phyloP scores from a whole-genome alignment of 2,329 filamentous ascomycete species.

The Penicillium olsonii region DNA sequence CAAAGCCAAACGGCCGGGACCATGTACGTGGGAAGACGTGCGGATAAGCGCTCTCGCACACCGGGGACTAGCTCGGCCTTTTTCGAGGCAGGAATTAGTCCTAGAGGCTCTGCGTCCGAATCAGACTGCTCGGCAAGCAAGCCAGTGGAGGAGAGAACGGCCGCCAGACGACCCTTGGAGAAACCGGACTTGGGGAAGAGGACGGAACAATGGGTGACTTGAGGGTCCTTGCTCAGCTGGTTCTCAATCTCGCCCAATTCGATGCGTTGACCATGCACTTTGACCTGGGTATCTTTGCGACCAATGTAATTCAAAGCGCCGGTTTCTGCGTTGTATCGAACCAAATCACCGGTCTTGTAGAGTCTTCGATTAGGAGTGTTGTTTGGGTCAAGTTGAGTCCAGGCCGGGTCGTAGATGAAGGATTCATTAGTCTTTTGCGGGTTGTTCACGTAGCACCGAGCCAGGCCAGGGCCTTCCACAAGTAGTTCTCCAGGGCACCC shows the following conservation, averaged over 20 bases:
- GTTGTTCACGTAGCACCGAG: constrained; percentile 63
- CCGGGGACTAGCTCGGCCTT: constrained; percentile 25
- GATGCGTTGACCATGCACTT: constrained; percentile 66
- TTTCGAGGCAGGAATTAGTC: constrained; percentile 23
- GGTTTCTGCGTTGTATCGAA: constrained; percentile 38
- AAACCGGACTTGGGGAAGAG: constrained; percentile 39
- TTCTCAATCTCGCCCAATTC: constrained; percentile 59
- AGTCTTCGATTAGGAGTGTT: constrained; percentile 30
- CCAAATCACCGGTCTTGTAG: constrained; percentile 46
- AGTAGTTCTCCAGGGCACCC: constrained; percentile 41
- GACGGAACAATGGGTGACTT: constrained; percentile 38
- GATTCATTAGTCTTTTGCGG: constrained; percentile 58
- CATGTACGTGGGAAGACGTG: constrained; percentile 49
- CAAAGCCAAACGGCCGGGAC: constrained; percentile 50
- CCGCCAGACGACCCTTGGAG: constrained; percentile 34
- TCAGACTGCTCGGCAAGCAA: constrained; percentile 20
- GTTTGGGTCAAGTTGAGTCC: constrained; percentile 47
- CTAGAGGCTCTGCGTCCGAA: constrained; percentile 22
- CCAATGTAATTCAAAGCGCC: constrained; percentile 51
- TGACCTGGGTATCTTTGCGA: constrained; percentile 68
- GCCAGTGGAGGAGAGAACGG: constrained; percentile 33
- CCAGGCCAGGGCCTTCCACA: constrained; percentile 57
- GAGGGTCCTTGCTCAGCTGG: constrained; percentile 32
- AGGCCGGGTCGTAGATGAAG: constrained; percentile 60
- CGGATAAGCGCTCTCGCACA: constrained; percentile 32